Conservation (phyloP, 192 early-diverging fungal genomes). For the Dissophora ornata region DNA sequence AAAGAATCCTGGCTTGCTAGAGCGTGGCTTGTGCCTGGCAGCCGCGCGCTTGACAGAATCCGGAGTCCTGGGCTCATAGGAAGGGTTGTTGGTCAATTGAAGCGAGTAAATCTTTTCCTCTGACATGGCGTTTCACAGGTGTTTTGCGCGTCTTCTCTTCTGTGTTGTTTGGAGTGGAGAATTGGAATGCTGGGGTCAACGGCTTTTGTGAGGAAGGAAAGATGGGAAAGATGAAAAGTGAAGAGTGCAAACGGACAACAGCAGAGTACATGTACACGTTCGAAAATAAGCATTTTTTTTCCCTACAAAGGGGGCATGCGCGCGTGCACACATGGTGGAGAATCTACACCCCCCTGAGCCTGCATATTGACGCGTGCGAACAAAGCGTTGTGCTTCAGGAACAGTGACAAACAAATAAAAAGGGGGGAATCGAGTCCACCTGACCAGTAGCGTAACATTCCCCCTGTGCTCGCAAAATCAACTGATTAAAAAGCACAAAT, state of each 20-base stretch:
- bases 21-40: slow-evolving; percentile 22
- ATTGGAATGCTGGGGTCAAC: background rate
- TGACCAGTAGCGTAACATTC: slow-evolving; percentile 8
- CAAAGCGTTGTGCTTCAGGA: background rate
- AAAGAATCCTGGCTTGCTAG: slow-evolving; percentile 14
- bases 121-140: slow-evolving; percentile 14
- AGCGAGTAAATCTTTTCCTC: slow-evolving; percentile 7
- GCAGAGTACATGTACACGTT: background rate
- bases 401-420: background rate
- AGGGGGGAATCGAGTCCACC: slow-evolving; percentile 1
- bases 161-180: too few species aligned
- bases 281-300: background rate
- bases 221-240: background rate
- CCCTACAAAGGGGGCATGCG: slow-evolving; percentile 1
- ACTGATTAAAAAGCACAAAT: background rate
- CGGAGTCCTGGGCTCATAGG: slow-evolving; percentile 27
- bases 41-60: slow-evolving; percentile 19
- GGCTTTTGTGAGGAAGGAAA: background rate
- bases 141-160: background rate
- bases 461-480: background rate
- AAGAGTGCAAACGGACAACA: slow-evolving; percentile 2
- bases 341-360: background rate
- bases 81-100: slow-evolving; percentile 29
- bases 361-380: background rate
- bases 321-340: slow-evolving; percentile 7